A percentile compares a stretch with the other conserved stretches of the same genome.
Evolutionary conservation across 345 rosid genomes (phyloP).

Genomic region (Pugionium cornutum): DNA sequence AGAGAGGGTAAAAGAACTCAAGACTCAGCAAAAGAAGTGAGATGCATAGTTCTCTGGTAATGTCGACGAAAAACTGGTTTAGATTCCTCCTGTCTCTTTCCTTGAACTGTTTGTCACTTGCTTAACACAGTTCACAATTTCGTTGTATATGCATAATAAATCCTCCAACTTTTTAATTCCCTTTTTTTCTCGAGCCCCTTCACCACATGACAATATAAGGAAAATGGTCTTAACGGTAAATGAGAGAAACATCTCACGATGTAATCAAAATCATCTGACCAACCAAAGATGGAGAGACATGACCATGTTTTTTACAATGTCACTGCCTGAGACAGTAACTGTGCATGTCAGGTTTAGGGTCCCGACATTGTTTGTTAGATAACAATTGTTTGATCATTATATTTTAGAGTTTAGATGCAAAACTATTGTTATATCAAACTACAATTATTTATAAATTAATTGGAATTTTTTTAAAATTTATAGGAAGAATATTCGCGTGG

Average conservation of each 20-base stretch:
- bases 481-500: too few relatives aligned
- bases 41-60: constrained; percentile 28
- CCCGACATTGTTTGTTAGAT: too few relatives aligned
- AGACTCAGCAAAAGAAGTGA: constrained; percentile 55
- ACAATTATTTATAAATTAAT: too few relatives aligned
- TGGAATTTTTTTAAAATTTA: too few relatives aligned
- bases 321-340: too few relatives aligned
- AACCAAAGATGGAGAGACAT: too few relatives aligned
- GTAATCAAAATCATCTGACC: too few relatives aligned
- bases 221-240: neutral
- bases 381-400: too few relatives aligned
- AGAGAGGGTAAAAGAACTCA: constrained; percentile 82
- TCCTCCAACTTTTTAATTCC: neutral
- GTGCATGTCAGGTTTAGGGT: too few relatives aligned
- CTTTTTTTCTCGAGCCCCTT: neutral
- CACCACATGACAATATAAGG: neutral
- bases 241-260: neutral
- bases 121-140: constrained; percentile 2
- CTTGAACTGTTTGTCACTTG: constrained; percentile 2
- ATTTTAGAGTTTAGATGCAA: too few relatives aligned
- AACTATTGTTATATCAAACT: too few relatives aligned
- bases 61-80: constrained; percentile 37
- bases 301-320: too few relatives aligned
- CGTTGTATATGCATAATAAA: constrained; percentile 14
- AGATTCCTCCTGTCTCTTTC: constrained; percentile 14